phyloP scores from a whole-genome alignment of 192 early-diverging fungal genomes.

The Backusella psychrophila region DNA sequence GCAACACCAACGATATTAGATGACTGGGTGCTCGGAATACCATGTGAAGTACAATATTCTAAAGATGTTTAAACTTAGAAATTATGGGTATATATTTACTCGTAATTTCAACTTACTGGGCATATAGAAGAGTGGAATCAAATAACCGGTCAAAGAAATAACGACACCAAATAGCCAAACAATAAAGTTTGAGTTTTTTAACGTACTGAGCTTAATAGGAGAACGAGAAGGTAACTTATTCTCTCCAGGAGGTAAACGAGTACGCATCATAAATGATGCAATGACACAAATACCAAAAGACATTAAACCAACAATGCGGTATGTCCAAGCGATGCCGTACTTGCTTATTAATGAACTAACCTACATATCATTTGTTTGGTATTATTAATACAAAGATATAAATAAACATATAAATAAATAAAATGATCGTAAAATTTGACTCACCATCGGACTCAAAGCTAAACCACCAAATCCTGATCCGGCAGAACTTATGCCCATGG shows the following conservation, averaged over 20 bases:
- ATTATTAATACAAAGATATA: neutral
- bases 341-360: conserved; percentile 42
- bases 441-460: conserved; percentile 23
- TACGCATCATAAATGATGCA: conserved; percentile 20
- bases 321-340: conserved; percentile 53
- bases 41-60: conserved; percentile 23
- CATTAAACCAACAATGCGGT: conserved; percentile 55
- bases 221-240: neutral
- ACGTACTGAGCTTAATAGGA: conserved; percentile 19
- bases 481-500: conserved; percentile 52
- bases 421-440: neutral
- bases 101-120: conserved; percentile 22
- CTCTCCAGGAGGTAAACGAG: conserved; percentile 14
- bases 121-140: conserved; percentile 41
- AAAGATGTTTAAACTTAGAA: neutral
- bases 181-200: conserved; percentile 29
- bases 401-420: neutral
- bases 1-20: conserved; percentile 22
- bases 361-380: neutral
- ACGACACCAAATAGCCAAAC: conserved; percentile 27
- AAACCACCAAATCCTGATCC: conserved; percentile 73
- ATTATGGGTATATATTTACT: neutral
- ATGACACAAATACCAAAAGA: conserved; percentile 39
- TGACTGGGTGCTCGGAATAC: conserved; percentile 14
- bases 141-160: conserved; percentile 38